Evolutionary conservation across 345 rosid species (phyloP), one percentile per base, ranked within the genome.

Genomic region (Iberis pinnata): DNA sequence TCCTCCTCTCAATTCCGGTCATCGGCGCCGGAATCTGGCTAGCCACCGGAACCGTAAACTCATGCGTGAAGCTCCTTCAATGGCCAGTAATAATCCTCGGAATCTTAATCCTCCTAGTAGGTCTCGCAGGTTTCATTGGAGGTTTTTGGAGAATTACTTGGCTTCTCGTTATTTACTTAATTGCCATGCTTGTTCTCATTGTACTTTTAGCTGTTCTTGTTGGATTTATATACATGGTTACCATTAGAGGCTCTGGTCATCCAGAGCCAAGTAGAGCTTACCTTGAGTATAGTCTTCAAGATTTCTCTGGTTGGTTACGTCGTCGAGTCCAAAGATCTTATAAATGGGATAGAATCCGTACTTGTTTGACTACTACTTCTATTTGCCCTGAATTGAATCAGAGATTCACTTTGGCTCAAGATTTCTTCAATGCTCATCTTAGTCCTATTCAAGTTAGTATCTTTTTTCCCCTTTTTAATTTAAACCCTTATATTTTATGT

Each of bases 21-120:
- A 81, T 92, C 26, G 97, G 95, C 1, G 81, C 81, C 8, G 95
- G 97, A 51, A 86, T 92, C 67, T 92, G 97, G 99, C 78, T 92
- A 0, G 61, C 94, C 14, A 80, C 24, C 4, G 78, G 81, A 40
- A 76, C 86, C 0, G 97, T 85, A 72, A 83, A 92, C 67, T 75
- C 93, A 0, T 92, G 99, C 27, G 84, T 88, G 9, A 85, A 80
- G 73, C 70, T 88, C 12, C 78, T 92, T 8, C 97, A 85, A 48
- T 88, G 95, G 97, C 99, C 99, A 6, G 77, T 88, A 18, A 88
- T 92, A 31, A 76, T 83, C 43, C 55, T 92, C 4, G 99, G 98
- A 7, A 54, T 81, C 58, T 64, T 86, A 1, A 75, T 92, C 59
- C 65, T 89, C 6, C 42, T 77, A 0, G 94, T 83, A 18, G 84